Evolutionary conservation across 176 grass and related monocot species (phyloP).

Genomic region (Neostapfia colusana): DNA sequence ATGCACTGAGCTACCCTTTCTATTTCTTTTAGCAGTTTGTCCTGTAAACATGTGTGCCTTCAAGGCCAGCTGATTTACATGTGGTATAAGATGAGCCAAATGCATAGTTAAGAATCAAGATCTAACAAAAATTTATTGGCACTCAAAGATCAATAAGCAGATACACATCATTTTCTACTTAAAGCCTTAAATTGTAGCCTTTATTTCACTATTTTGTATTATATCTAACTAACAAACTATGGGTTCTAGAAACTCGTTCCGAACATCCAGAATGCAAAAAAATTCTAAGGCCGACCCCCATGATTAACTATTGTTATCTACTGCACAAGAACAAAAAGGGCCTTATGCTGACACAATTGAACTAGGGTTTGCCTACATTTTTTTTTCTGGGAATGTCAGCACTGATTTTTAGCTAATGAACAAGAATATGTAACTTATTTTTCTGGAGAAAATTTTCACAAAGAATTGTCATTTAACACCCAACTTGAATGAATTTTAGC

Average conservation of each 20-base stretch:
- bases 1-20: no score
- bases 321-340: no score
- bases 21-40: no score
- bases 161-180: neutral
- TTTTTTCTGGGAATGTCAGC: neutral
- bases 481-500: conserved; percentile 15
- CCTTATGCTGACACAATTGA: neutral
- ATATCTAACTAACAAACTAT: neutral
- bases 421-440: neutral
- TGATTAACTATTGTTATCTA: no score
- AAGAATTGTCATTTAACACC: conserved; percentile 4
- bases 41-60: neutral
- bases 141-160: neutral
- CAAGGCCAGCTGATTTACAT: neutral
- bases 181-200: neutral
- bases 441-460: neutral
- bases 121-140: neutral
- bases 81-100: neutral
- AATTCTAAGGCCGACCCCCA: neutral
- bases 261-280: neutral
- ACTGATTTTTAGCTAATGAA: neutral
- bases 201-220: neutral
- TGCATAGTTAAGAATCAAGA: neutral
- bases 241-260: neutral
- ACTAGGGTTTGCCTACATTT: neutral